Conservation (phyloP, 2,329 filamentous ascomycete species). For the Amphichorda felina region DNA sequence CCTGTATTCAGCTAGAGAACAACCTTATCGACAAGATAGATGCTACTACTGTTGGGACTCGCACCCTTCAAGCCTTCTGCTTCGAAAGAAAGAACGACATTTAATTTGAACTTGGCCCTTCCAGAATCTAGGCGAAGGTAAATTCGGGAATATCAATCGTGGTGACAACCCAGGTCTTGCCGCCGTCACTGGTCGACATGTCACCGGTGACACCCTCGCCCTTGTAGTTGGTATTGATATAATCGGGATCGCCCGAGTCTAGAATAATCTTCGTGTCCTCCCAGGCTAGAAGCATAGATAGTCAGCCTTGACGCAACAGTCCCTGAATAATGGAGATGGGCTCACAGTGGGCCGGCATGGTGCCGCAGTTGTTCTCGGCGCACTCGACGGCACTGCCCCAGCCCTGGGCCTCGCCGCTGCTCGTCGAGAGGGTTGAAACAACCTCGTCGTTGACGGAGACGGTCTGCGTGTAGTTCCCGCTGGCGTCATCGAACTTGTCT, state of each 20-base stretch:
- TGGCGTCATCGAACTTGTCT: not conserved
- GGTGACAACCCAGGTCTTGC: not conserved
- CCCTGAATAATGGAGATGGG: not conserved
- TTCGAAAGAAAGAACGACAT: too few relatives aligned
- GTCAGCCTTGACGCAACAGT: not conserved
- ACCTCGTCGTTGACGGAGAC: constrained; percentile 5
- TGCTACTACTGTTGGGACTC: too few relatives aligned
- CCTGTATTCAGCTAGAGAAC: too few relatives aligned
- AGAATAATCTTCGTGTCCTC: not conserved
- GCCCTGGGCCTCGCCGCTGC: constrained; percentile 25
- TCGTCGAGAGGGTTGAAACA: constrained; percentile 31
- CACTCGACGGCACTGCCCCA: constrained; percentile 40
- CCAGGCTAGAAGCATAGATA: not conserved
- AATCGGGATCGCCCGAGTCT: not conserved
- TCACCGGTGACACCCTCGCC: too few relatives aligned
- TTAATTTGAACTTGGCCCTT: too few relatives aligned
- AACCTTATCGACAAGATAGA: too few relatives aligned
- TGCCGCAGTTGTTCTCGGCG: constrained; percentile 67
- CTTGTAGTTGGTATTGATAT: not conserved
- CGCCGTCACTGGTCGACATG: not conserved
- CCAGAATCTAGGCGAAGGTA: too few relatives aligned
- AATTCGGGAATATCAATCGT: not conserved
- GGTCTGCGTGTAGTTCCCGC: not conserved
- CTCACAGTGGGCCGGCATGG: constrained; percentile 3
- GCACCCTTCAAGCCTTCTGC: too few relatives aligned